A percentile compares a stretch with the other conserved stretches of the same genome.
Evolutionary conservation across 352 stramenopile genomes (phyloP).

Genomic region (Blastocystis sp.): DNA sequence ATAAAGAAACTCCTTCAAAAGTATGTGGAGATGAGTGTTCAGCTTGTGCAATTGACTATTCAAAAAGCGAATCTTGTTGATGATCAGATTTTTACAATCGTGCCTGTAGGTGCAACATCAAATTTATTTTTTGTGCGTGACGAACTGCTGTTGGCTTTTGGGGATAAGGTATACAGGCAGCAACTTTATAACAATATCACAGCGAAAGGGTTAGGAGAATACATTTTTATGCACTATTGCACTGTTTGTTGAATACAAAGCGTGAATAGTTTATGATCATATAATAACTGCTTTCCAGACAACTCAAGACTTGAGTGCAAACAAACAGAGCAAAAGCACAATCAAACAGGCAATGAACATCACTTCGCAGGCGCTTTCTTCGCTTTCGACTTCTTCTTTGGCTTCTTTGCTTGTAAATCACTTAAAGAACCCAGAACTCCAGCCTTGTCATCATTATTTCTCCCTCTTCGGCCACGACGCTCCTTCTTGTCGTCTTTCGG

Average conservation of each 20-base stretch:
- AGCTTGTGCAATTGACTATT: background rate
- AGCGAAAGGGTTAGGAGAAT: background rate
- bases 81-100: background rate
- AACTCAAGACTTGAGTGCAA: background rate
- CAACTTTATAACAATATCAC: too few species aligned
- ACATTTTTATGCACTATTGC: background rate
- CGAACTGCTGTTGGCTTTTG: background rate
- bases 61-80: background rate
- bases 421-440: conserved; percentile 8
- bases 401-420: background rate
- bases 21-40: background rate
- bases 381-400: conserved; percentile 48
- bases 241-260: background rate
- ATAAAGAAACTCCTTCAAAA: background rate
- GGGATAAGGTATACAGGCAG: background rate
- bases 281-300: background rate
- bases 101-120: background rate
- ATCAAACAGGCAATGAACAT: background rate
- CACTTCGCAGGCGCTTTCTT: conserved; percentile 46
- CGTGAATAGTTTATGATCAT: background rate
- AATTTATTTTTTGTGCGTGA: background rate
- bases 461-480: conserved; percentile 32
- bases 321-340: background rate
- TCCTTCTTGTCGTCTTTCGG: conserved; percentile 38
- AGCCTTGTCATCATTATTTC: background rate